Percentiles rank a stretch among this genome's conserved stretches.
Evolutionary conservation across 2,329 filamentous ascomycete genomes (phyloP).

Genomic region (Phyllosticta citriasiana): DNA sequence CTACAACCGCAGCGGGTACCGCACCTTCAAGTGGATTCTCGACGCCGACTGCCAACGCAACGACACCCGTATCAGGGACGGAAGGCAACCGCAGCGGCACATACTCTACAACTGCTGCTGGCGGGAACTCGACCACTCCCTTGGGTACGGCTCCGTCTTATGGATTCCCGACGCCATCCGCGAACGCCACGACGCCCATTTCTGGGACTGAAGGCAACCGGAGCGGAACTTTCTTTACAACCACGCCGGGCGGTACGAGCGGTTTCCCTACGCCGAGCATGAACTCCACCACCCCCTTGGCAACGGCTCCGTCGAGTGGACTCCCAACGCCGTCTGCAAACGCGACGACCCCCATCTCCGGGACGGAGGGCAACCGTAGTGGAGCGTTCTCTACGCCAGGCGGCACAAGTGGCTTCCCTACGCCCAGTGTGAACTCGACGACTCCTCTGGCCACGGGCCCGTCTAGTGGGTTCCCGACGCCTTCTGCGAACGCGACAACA

Average conservation of each 20-base stretch:
- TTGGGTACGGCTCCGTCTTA: neutral
- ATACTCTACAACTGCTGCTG: neutral
- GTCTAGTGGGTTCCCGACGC: neutral
- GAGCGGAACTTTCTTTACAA: constrained; percentile 1
- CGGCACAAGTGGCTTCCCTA: neutral
- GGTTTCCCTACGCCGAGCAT: constrained; percentile 12
- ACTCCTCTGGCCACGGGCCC: neutral
- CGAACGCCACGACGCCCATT: constrained; percentile 1
- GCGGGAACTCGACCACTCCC: constrained; percentile 1
- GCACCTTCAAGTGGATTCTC: too few species aligned
- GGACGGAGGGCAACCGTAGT: neutral
- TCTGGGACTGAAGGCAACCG: neutral
- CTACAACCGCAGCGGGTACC: too few species aligned
- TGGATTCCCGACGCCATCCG: too few species aligned
- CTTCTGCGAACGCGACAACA: neutral
- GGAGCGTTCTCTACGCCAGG: neutral
- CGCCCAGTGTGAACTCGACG: neutral
- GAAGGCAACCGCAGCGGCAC: neutral
- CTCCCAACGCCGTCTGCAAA: constrained; percentile 12
- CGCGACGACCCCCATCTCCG: constrained; percentile 14
- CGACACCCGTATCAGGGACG: too few species aligned
- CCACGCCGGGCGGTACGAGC: neutral
- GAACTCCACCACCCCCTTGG: constrained; percentile 12
- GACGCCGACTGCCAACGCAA: too few species aligned
- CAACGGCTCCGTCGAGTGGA: constrained; percentile 8